Base-by-base conservation (phyloP, 257 asterid species). In the Ilex aquifolium region DNA sequence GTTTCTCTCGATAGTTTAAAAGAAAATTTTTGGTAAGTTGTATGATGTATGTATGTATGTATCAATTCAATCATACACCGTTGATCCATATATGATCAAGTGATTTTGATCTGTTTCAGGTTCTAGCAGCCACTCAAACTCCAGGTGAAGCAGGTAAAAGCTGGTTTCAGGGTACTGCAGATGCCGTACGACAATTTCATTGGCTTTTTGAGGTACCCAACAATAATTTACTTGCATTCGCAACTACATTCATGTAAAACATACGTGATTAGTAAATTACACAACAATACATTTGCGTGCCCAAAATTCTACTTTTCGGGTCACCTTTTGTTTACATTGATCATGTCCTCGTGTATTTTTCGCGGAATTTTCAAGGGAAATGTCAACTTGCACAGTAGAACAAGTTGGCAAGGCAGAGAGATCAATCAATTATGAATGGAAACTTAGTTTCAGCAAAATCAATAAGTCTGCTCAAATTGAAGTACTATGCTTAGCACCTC, bases 111-210 rank as follows among this genome's bases (percentile, higher is more conserved):
- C 31, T 13, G 42, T 42, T 62, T 68, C 83, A 91, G 96, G 97
- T 82, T 68, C 79, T 92, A 71, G 96, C 99, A 31, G 99, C 99
- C 50, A 92, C 99, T 51, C 99, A 92, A 79, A 92, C 99, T 59
- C 96, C 95, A 57, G 99, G 99, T 4, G 94, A 81, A 76, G 75
- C 82, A 2, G 99, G 99, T 59, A 89, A 89, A 70, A 80, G 62
- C 57, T 92, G 99, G 99, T 92, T 92, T 74, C 99, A 82, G 73
- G 99, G 99, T 42, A 89, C 99, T 32, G 99, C 97, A 65, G 99
- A 92, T 74, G 99, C 97, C 3, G 97, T 92, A 60, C 49, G 99
- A 44, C 99, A 92, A 70, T 92, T 92, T 74, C 95, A 87, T 76
- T 92, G 99, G 99, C 95, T 92, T 56, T 92, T 92, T 52, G 99